Conservation (phyloP, 2,329 filamentous ascomycete species). For the Cladophialophora exuberans region DNA sequence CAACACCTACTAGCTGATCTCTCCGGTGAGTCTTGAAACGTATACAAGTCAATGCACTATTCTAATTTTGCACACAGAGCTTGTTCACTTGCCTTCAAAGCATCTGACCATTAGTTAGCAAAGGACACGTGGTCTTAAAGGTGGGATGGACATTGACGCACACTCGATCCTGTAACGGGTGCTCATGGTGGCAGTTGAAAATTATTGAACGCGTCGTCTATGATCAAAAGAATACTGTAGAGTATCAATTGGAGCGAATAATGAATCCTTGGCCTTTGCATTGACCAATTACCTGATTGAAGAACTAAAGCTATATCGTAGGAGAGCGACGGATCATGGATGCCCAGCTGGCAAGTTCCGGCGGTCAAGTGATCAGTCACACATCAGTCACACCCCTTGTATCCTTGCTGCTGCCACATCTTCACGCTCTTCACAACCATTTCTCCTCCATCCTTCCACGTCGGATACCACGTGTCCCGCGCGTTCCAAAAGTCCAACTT, state of each 20-base stretch:
- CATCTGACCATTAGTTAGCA: conserved; percentile 52
- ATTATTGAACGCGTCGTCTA: background rate
- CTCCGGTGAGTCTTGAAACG: conserved; percentile 79
- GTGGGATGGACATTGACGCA: conserved; percentile 47
- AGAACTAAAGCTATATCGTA: too few relatives aligned
- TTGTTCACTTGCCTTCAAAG: conserved; percentile 59
- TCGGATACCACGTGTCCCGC: conserved; percentile 67
- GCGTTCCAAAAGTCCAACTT: conserved; percentile 77
- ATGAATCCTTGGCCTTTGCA: too few relatives aligned
- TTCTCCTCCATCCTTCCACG: conserved; percentile 73
- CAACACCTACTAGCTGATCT: conserved; percentile 73
- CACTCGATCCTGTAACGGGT: conserved; percentile 68
- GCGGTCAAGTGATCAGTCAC: too few relatives aligned
- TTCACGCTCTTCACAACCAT: conserved; percentile 71
- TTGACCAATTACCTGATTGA: too few relatives aligned
- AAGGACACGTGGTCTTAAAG: conserved; percentile 5
- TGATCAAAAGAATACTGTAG: background rate
- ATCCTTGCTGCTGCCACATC: conserved; percentile 65
- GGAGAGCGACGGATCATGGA: too few relatives aligned
- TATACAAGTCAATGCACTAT: conserved; percentile 37
- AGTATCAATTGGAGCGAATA: too few relatives aligned
- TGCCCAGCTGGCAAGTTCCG: too few relatives aligned
- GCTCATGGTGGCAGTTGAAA: conserved; percentile 39
- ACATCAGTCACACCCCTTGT: conserved; percentile 28
- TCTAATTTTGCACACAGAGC: background rate